phyloP scores from a whole-genome alignment of 2,329 filamentous ascomycete species.

The Diaporthe vaccinii region DNA sequence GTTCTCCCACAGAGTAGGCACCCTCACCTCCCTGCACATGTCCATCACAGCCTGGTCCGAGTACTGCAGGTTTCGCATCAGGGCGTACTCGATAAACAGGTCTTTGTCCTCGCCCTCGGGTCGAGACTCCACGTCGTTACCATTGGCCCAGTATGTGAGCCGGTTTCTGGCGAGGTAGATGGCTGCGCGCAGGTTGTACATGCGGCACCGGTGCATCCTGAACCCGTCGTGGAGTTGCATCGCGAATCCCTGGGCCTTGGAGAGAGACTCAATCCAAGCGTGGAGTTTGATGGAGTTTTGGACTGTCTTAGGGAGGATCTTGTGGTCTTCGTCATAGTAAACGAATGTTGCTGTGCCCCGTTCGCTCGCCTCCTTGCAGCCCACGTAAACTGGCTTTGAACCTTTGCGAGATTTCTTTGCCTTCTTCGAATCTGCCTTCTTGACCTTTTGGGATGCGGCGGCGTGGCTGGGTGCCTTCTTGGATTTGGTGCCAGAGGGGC shows the following conservation, averaged over 20 bases:
- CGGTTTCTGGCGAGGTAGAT: not conserved
- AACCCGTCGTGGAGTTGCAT: not conserved
- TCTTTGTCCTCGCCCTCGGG: not conserved
- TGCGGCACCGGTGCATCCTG: not conserved
- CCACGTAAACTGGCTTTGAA: not conserved
- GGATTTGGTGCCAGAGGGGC: not conserved
- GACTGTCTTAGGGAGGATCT: not conserved
- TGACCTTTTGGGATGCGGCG: not conserved
- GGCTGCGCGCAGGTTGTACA: not conserved
- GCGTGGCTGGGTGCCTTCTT: not conserved
- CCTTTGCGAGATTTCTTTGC: not conserved
- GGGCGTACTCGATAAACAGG: not conserved
- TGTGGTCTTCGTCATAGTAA: not conserved
- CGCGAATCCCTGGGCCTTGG: not conserved
- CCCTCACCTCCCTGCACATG: not conserved
- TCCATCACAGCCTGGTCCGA: not conserved
- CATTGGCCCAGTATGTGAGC: not conserved
- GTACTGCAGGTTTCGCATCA: not conserved
- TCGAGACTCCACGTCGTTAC: not conserved
- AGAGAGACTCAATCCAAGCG: not conserved
- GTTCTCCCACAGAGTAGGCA: too few relatives aligned
- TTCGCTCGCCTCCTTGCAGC: not conserved
- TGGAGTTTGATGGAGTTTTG: not conserved
- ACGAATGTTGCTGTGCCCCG: rapidly evolving
- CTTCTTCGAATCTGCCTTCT: not conserved